Percentiles rank a stretch among this genome's conserved stretches.
Conservation (phyloP, 306 rosid species). For the Cicer pinnatifidum region DNA sequence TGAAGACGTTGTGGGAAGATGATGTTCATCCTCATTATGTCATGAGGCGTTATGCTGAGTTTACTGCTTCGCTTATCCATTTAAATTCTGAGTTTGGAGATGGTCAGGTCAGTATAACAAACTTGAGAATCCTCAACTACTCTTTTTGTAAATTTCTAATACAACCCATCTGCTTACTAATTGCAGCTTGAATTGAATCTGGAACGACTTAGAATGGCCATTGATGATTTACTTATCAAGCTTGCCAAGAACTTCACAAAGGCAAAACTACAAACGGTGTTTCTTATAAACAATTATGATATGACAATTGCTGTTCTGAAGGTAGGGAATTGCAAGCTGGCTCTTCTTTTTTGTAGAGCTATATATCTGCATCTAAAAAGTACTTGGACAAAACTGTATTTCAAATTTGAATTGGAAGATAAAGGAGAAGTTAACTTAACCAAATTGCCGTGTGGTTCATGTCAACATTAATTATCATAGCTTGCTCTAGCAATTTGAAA, state of each 20-base stretch:
- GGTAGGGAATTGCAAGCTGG: constrained; percentile 57
- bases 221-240: constrained; percentile 92
- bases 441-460: constrained; percentile 31
- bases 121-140: constrained; percentile 6
- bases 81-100: constrained; percentile 91
- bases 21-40: constrained; percentile 99
- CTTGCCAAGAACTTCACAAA: constrained; percentile 83
- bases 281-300: constrained; percentile 95
- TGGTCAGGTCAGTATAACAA: constrained; percentile 72
- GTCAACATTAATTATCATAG: constrained; percentile 14
- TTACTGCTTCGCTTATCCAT: constrained; percentile 92
- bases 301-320: constrained; percentile 92
- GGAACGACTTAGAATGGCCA: constrained; percentile 96
- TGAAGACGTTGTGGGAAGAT: constrained; percentile 93
- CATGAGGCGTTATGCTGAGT: constrained; percentile 97
- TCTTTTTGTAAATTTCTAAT: constrained; percentile 35
- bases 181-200: constrained; percentile 85
- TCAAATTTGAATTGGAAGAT: constrained; percentile 28
- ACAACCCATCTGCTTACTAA: constrained; percentile 23
- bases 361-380: constrained; percentile 41
- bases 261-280: constrained; percentile 78
- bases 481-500: constrained; percentile 34
- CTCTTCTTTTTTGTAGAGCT: constrained; percentile 38
- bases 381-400: constrained; percentile 19
- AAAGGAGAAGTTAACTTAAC: background rate